phyloP scores from a whole-genome alignment of 208 protist species.

The Trypanosomatidae sp. region DNA sequence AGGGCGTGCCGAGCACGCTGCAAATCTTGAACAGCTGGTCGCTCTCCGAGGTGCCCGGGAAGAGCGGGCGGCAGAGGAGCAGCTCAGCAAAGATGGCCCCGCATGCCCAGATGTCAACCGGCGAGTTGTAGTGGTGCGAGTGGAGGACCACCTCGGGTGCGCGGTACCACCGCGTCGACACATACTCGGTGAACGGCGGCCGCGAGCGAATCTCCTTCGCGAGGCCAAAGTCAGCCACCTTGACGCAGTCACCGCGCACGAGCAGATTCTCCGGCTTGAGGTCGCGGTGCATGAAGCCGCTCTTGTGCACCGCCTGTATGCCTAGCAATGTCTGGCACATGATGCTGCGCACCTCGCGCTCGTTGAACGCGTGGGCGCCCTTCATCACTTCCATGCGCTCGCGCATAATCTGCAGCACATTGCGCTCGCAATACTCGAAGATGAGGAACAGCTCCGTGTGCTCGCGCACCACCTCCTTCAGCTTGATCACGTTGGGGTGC shows the following conservation, averaged over 20 bases:
- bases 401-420: slow-evolving; percentile 94
- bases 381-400: slow-evolving; percentile 71
- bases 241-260: slow-evolving; percentile 81
- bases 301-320: slow-evolving; percentile 84
- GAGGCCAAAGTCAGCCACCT: slow-evolving; percentile 96
- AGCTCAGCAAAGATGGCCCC: slow-evolving; percentile 95
- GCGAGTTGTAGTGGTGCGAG: slow-evolving; percentile 94
- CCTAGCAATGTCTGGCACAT: slow-evolving; percentile 86
- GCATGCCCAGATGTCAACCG: slow-evolving; percentile 97
- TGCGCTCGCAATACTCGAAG: slow-evolving; percentile 96
- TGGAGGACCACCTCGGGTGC: slow-evolving; percentile 96
- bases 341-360: slow-evolving; percentile 90
- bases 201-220: slow-evolving; percentile 94
- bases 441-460: slow-evolving; percentile 96
- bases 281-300: slow-evolving; percentile 91
- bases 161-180: slow-evolving; percentile 97
- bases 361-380: slow-evolving; percentile 83
- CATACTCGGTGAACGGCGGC: slow-evolving; percentile 96
- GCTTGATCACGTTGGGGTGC: slow-evolving; percentile 96
- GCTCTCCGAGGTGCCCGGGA: slow-evolving; percentile 90
- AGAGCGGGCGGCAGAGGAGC: slow-evolving; percentile 87
- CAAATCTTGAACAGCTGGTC: slow-evolving; percentile 97
- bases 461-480: slow-evolving; percentile 97
- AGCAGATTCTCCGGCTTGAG: slow-evolving; percentile 92
- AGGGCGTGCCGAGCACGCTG: slow-evolving; percentile 86